These are phyloP conservation scores for Aspergillus cristatus DNA, from an alignment of 495 filamentous ascomycete species.

Conservation along the genomic window DNA sequence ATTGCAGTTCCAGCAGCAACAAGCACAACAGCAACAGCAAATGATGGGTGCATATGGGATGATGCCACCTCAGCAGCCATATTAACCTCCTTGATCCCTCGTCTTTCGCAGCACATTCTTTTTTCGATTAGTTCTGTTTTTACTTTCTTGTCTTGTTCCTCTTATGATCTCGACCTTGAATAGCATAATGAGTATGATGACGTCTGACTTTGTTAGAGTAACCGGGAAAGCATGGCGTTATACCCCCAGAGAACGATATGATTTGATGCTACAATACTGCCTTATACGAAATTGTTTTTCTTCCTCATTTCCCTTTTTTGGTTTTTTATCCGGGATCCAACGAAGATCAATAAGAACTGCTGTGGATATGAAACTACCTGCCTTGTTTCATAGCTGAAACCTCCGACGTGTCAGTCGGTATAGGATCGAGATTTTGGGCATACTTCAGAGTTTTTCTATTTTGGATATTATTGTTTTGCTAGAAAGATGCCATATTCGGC, in stretches of 20 bases:
- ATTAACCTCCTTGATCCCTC: constrained; percentile 15
- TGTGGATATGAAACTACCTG: too few species aligned
- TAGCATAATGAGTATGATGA: constrained; percentile 25
- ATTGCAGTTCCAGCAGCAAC: constrained; percentile 42
- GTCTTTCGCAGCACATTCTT: constrained; percentile 4
- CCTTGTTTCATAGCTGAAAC: too few species aligned
- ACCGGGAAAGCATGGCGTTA: constrained; percentile 30
- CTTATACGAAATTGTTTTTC: constrained; percentile 1
- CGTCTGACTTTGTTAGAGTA: constrained; percentile 17
- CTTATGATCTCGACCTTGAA: constrained; percentile 6
- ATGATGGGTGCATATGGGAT: constrained; percentile 34
- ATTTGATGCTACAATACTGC: constrained; percentile 1
- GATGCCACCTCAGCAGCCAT: constrained; percentile 33
- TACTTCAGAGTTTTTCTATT: too few species aligned
- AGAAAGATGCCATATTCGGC: too few species aligned
- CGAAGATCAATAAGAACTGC: too few species aligned
- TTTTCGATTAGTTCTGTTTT: constrained; percentile 5
- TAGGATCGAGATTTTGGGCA: too few species aligned
- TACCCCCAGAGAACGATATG: constrained; percentile 11
- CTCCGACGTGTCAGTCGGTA: too few species aligned
- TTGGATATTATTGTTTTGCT: too few species aligned
- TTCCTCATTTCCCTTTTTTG: constrained; percentile 3
- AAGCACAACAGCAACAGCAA: constrained; percentile 30
- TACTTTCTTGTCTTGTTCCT: constrained; percentile 7
- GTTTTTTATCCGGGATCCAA: too few species aligned